phyloP scores from a whole-genome alignment of 2,329 filamentous ascomycete genomes.

The Blumeria hordei region DNA sequence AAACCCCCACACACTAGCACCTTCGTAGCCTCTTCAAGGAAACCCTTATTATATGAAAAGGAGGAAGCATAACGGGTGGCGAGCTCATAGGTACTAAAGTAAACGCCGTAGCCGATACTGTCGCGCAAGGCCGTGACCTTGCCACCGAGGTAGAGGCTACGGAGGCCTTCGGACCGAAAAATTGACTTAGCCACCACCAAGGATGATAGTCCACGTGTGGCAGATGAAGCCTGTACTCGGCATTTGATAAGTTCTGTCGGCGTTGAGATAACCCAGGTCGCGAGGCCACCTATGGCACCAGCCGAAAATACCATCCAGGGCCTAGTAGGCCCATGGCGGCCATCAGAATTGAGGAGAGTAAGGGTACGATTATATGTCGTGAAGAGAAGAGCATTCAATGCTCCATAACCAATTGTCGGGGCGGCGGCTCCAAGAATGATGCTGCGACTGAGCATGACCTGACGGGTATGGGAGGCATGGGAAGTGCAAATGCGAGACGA shows the following conservation, averaged over 20 bases:
- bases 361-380: slow-evolving; percentile 76
- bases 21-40: slow-evolving; percentile 24
- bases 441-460: slow-evolving; percentile 6
- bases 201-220: slow-evolving; percentile 12
- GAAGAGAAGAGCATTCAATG: slow-evolving; percentile 75
- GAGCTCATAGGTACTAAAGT: slow-evolving; percentile 83
- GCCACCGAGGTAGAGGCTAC: slow-evolving; percentile 62
- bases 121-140: slow-evolving; percentile 61
- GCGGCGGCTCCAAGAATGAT: slow-evolving; percentile 48
- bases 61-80: slow-evolving; percentile 26
- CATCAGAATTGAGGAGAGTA: slow-evolving; percentile 25
- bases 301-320: slow-evolving; percentile 52
- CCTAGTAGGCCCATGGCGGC: slow-evolving; percentile 16
- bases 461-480: background rate
- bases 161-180: slow-evolving; percentile 30
- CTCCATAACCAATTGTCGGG: slow-evolving; percentile 72
- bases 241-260: slow-evolving; percentile 87
- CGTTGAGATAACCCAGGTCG: slow-evolving; percentile 65
- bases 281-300: slow-evolving; percentile 58
- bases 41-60: background rate
- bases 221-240: slow-evolving; percentile 36
- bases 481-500: background rate
- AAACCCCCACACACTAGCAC: slow-evolving; percentile 65
- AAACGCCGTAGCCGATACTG: slow-evolving; percentile 86
- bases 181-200: slow-evolving; percentile 38